Evolutionary conservation across 148 eudicot genomes (phyloP).

Genomic region (Heliosperma pusillum): DNA sequence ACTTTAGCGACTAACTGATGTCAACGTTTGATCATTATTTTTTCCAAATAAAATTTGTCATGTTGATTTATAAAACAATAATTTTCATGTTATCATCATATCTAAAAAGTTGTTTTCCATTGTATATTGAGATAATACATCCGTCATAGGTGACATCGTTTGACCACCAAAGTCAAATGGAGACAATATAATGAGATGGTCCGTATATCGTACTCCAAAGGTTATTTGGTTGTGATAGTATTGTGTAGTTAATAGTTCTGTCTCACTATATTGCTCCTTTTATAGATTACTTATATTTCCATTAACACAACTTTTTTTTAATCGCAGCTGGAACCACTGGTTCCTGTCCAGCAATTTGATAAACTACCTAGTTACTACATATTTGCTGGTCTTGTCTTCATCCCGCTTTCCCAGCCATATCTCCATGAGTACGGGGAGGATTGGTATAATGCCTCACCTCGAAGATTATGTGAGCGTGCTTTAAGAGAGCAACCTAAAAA

Average conservation of each 20-base stretch:
- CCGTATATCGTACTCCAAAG: no score
- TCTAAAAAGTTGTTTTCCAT: not conserved
- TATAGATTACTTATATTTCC: not conserved
- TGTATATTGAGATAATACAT: not conserved
- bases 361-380: conserved; percentile 88
- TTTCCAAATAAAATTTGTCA: not conserved
- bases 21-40: not conserved
- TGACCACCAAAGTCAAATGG: no score
- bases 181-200: no score
- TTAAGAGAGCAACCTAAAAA: conserved; percentile 73
- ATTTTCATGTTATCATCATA: no score
- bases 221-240: no score
- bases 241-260: no score
- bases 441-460: conserved; percentile 95
- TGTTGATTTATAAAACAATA: no score
- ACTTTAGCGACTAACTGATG: not conserved
- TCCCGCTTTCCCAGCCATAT: conserved; percentile 91
- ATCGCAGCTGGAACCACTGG: conserved; percentile 77
- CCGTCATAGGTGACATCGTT: not conserved
- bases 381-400: conserved; percentile 87
- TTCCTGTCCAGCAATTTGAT: conserved; percentile 95
- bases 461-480: conserved; percentile 89
- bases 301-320: not conserved
- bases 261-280: conserved; percentile 1
- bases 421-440: conserved; percentile 99